Percentiles rank a stretch among this genome's conserved stretches.
phyloP scores from a whole-genome alignment of 73 alveolate species.

The Durusdinium trenchii region DNA sequence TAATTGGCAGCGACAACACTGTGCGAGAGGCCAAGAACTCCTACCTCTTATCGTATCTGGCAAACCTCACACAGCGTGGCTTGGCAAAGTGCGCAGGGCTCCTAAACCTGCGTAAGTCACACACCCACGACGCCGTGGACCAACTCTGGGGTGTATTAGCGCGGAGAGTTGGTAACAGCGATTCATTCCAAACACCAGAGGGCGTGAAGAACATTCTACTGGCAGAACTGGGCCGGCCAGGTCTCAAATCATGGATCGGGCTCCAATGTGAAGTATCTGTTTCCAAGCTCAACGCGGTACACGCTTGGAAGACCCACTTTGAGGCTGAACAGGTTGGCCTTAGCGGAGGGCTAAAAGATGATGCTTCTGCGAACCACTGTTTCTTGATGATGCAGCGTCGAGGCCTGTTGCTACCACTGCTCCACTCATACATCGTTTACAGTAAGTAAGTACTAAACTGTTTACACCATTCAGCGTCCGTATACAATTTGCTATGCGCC shows the following conservation, averaged over 20 bases:
- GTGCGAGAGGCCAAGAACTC: conserved; percentile 27
- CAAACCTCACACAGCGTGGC: not conserved
- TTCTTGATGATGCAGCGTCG: not conserved
- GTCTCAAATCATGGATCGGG: not conserved
- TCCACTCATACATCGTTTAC: too few species aligned
- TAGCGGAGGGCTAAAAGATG: not conserved
- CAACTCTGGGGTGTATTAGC: conserved; percentile 37
- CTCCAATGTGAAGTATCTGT: not conserved
- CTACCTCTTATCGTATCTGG: not conserved
- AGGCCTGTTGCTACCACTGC: too few species aligned
- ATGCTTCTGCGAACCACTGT: not conserved
- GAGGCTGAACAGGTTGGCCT: not conserved
- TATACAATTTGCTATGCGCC: not conserved
- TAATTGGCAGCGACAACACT: not conserved
- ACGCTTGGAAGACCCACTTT: not conserved
- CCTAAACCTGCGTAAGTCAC: not conserved
- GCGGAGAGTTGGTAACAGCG: not conserved
- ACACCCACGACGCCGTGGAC: not conserved
- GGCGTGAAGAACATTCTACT: not conserved
- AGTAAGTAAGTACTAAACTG: too few species aligned
- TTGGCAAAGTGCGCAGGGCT: not conserved
- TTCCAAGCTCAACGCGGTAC: not conserved
- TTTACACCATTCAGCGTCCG: too few species aligned
- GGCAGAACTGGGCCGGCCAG: conserved; percentile 42
- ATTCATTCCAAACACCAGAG: not conserved